Conservation (phyloP, 345 rosid species). For the Melaleuca quinquenervia region DNA sequence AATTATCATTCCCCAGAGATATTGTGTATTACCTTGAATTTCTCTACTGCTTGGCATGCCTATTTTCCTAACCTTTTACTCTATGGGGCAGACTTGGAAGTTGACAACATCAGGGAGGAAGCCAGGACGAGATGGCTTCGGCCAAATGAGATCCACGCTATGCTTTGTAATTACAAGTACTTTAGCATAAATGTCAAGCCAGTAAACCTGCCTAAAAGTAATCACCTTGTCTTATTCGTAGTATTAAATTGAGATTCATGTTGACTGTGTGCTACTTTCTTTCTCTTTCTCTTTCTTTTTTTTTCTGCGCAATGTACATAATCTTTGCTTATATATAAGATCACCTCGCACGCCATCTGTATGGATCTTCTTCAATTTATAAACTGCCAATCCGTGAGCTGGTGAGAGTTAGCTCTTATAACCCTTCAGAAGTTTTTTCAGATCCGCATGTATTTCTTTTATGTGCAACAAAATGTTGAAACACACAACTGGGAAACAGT, state of each 20-base stretch:
- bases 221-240: background rate
- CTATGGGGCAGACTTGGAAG: conserved; percentile 64
- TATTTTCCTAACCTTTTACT: conserved; percentile 1
- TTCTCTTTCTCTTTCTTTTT: background rate
- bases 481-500: background rate
- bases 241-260: background rate
- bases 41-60: background rate
- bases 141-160: conserved; percentile 89
- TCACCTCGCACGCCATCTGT: background rate
- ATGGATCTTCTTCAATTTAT: background rate
- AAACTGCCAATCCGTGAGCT: background rate
- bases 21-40: background rate
- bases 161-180: conserved; percentile 59
- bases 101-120: conserved; percentile 52
- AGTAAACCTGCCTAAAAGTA: conserved; percentile 69
- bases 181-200: conserved; percentile 81
- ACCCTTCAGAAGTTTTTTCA: background rate
- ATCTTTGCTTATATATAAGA: background rate
- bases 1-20: background rate
- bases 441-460: background rate
- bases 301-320: background rate
- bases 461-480: background rate
- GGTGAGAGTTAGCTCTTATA: background rate
- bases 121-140: conserved; percentile 88
- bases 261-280: background rate